Evolutionary conservation across 768 basidiomycete genomes (phyloP).

Genomic region (Boletus reticulatus): DNA sequence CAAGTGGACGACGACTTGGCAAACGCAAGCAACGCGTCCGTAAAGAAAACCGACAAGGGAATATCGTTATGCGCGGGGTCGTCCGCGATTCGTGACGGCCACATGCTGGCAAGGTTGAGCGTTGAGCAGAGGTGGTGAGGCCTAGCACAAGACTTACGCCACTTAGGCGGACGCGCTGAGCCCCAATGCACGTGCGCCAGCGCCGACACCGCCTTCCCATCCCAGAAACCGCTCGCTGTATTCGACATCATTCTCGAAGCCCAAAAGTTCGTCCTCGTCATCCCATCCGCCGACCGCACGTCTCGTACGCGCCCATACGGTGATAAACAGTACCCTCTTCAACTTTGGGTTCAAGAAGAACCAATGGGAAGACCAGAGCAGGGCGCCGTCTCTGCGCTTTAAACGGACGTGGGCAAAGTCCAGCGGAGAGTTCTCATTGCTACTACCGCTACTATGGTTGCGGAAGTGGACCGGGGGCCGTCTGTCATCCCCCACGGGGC

Average conservation of each 20-base stretch:
- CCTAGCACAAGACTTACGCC: constrained; percentile 23
- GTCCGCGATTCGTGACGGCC: neutral
- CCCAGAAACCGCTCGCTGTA: constrained; percentile 65
- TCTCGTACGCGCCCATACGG: constrained; percentile 83
- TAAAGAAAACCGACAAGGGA: neutral
- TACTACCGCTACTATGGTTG: constrained; percentile 37
- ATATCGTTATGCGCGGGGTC: neutral
- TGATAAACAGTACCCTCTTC: constrained; percentile 90
- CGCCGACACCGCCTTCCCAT: constrained; percentile 76
- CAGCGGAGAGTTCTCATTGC: constrained; percentile 33
- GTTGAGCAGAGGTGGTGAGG: constrained; percentile 9
- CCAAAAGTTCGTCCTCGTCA: constrained; percentile 42
- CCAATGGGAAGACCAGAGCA: constrained; percentile 96
- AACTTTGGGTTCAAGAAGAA: constrained; percentile 93
- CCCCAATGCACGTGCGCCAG: constrained; percentile 82
- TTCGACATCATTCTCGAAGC: constrained; percentile 36
- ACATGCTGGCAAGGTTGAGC: constrained; percentile 10
- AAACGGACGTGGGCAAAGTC: constrained; percentile 46
- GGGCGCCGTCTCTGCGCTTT: constrained; percentile 64
- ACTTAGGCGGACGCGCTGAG: constrained; percentile 39
- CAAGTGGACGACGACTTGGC: neutral
- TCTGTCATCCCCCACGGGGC: neutral
- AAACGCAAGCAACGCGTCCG: neutral
- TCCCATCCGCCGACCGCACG: constrained; percentile 52
- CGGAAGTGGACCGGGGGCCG: constrained; percentile 15